These are phyloP conservation scores for Verbascum thapsus DNA, from an alignment of 257 asterid genomes.

Conservation along the genomic window DNA sequence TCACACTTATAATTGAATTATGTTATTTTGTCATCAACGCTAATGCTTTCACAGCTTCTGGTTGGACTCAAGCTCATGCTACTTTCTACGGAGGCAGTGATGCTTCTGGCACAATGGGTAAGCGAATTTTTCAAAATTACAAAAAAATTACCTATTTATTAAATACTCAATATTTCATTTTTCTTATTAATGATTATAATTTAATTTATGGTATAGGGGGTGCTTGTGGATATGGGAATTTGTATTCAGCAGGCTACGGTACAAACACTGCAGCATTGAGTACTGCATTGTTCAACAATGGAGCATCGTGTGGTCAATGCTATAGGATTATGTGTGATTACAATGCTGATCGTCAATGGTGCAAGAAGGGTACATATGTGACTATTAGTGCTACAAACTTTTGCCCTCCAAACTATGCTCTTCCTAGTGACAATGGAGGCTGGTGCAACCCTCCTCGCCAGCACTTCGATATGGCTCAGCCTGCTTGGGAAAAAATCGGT, in stretches of 20 bases:
- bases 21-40: slow-evolving; percentile 30
- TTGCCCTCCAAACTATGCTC: slow-evolving; percentile 69
- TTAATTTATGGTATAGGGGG: slow-evolving; percentile 38
- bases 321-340: slow-evolving; percentile 59
- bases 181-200: neutral
- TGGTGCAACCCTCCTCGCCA: slow-evolving; percentile 86
- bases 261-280: slow-evolving; percentile 69
- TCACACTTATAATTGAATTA: slow-evolving; percentile 32
- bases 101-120: slow-evolving; percentile 81
- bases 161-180: neutral
- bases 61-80: slow-evolving; percentile 52
- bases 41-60: slow-evolving; percentile 47
- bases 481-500: slow-evolving; percentile 72
- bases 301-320: slow-evolving; percentile 71
- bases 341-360: slow-evolving; percentile 43
- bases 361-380: slow-evolving; percentile 52
- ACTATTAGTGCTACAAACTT: slow-evolving; percentile 70
- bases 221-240: slow-evolving; percentile 73
- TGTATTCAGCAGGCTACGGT: slow-evolving; percentile 53
- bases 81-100: slow-evolving; percentile 75
- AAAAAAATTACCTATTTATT: neutral
- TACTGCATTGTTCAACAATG: slow-evolving; percentile 61
- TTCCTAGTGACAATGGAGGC: slow-evolving; percentile 69
- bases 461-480: slow-evolving; percentile 82
- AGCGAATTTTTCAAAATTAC: neutral